Evolutionary conservation across 108 stramenopile genomes (phyloP), one percentile per base, ranked within the genome.

Genomic region (Aurantiochytrium sp.): DNA sequence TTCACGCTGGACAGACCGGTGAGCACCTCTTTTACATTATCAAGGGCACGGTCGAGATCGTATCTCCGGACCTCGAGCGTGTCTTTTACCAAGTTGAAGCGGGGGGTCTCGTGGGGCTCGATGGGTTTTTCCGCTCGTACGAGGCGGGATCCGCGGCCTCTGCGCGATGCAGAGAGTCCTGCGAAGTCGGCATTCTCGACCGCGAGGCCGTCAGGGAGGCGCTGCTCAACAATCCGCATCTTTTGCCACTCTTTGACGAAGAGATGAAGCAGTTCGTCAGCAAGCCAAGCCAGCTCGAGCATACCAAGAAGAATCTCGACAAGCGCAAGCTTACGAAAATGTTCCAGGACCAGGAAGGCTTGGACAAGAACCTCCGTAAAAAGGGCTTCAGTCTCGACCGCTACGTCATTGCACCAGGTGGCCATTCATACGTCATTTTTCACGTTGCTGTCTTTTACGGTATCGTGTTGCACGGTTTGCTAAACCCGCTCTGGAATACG

Each of bases 301-400:
- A 93, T 54, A 93, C 91, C 27, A 91, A 87, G 36, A 86, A 87
- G 37, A 93, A 92, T 54, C 89, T 93, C 41, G 90, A 65, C 45
- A 89, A 91, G 8, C 85, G 87, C n/a, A 92, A 93, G 55, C 91
- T 94, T 90, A 87, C 86, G 6, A 87, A 86, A 12, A 92, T 92
- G 69, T 52, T 93, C 27, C 87, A 92, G 27, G 87, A 55, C 30
- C 65, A 87, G 27, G 89, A 91, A 42, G 89, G 81, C 27, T 0
- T 1, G 6, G 73, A 41, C 10, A 34, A 19, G 15, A 81, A 12
- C 12, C 10, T 6, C 8, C 27, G 39, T 36, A 68, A 19, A 81
- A 65, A 19, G 34, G 34, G 34, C 0, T 65, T 65, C 19, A 27
- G 34, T 50, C 91, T 12, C 42, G 69, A 90, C 50, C 90, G 88